Evolutionary conservation across 805 yeast species (phyloP).

Genomic region (Candida sphagnicola): DNA sequence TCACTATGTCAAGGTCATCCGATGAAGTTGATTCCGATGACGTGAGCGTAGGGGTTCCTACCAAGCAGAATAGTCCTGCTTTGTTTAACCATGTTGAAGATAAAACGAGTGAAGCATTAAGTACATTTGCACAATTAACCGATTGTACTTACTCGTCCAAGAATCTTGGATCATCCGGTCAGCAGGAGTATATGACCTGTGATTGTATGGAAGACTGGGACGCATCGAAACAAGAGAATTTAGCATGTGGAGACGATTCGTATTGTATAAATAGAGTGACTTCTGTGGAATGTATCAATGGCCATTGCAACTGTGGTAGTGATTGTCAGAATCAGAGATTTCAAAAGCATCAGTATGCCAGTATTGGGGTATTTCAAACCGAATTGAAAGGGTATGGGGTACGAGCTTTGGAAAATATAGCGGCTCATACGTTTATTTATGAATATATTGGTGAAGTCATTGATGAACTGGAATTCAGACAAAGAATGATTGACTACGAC

Average conservation of each 20-base stretch:
- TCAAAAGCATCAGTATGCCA: conserved; percentile 70
- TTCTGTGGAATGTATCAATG: conserved; percentile 83
- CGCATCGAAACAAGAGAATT: conserved; percentile 32
- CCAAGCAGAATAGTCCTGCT: conserved; percentile 7
- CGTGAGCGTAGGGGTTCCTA: neutral
- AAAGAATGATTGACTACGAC: conserved; percentile 73
- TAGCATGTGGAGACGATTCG: conserved; percentile 80
- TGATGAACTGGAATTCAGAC: conserved; percentile 70
- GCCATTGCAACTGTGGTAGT: conserved; percentile 64
- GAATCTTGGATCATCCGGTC: conserved; percentile 64
- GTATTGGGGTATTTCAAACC: conserved; percentile 78
- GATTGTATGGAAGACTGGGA: conserved; percentile 67
- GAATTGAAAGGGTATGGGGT: conserved; percentile 88
- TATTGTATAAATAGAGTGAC: conserved; percentile 92
- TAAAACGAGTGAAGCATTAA: conserved; percentile 66
- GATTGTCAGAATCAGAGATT: conserved; percentile 86
- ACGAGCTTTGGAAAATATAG: conserved; percentile 58
- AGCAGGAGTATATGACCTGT: conserved; percentile 84
- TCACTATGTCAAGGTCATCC: conserved; percentile 1
- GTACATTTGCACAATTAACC: conserved; percentile 51
- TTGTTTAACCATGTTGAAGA: conserved; percentile 43
- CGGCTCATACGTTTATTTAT: conserved; percentile 69
- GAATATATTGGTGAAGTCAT: conserved; percentile 95
- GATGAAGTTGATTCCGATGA: conserved; percentile 1
- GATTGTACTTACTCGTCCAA: conserved; percentile 63